Evolutionary conservation across 2,329 filamentous ascomycete genomes (phyloP).

Genomic region (Penicillium digitatum): DNA sequence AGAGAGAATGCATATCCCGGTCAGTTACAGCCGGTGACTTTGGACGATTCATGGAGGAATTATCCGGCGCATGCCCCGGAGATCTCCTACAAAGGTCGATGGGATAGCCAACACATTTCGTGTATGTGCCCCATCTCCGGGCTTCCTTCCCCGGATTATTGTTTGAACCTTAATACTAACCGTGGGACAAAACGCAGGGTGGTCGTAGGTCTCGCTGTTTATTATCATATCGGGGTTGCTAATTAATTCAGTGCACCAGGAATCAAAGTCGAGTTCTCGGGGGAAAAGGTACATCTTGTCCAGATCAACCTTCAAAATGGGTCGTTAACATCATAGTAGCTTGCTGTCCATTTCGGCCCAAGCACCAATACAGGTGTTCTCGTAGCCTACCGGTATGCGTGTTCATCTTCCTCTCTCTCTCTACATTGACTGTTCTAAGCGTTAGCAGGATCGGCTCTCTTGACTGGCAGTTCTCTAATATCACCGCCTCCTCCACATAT

Average conservation of each 20-base stretch:
- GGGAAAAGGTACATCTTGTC: constrained; percentile 39
- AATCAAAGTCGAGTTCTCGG: constrained; percentile 55
- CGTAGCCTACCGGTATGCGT: constrained; percentile 49
- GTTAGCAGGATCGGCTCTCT: constrained; percentile 50
- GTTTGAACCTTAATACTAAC: constrained; percentile 11
- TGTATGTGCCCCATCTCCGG: constrained; percentile 33
- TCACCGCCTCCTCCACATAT: constrained; percentile 55
- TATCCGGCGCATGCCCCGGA: constrained; percentile 53
- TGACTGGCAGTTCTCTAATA: constrained; percentile 60
- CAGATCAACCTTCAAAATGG: neutral
- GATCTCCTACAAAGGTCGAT: constrained; percentile 60
- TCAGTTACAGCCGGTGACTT: constrained; percentile 29
- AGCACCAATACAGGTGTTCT: constrained; percentile 50
- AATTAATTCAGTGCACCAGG: constrained; percentile 43
- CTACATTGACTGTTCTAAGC: neutral
- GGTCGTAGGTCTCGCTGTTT: constrained; percentile 48
- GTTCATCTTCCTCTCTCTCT: neutral
- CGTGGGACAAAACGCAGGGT: constrained; percentile 35
- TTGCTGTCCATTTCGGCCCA: constrained; percentile 54
- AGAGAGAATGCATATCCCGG: constrained; percentile 40
- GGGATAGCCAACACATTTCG: constrained; percentile 58
- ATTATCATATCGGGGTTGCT: neutral
- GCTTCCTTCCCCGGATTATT: neutral
- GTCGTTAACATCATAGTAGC: constrained; percentile 16
- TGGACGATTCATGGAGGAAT: constrained; percentile 42